Evolutionary conservation across 2,329 filamentous ascomycete species (phyloP), one percentile per base, ranked within the genome.

Genomic region (Colletotrichum limetticola): DNA sequence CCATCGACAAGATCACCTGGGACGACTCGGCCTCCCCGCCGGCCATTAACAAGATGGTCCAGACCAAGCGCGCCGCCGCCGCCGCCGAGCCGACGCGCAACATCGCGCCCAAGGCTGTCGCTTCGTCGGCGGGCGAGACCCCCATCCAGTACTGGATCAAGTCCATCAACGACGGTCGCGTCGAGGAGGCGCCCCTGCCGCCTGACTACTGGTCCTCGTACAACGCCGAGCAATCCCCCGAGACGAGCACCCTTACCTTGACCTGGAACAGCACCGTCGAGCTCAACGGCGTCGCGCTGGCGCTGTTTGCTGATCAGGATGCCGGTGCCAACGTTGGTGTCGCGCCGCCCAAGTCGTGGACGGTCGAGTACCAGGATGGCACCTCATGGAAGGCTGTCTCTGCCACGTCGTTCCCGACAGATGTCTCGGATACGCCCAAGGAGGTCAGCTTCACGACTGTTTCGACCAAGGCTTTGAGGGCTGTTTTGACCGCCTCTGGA

Each of bases 161-260:
- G 16, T 76, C 81, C 14, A 72, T 82, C 60, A 81, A 83, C 70
- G 81, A 83, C 64, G 79, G 74, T 22, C 74, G 75, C 56, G 76
- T 83, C 30, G 77, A 78, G 52, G 60, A 71, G 58, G 79, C 76
- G 24, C 81, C 82, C 5, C 76, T 83, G 8, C 82, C 81, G 46
- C 81, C 82, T 3, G 82, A 83, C 71, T 83, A 83, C 75, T 83
- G 82, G 82, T 76, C 74, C 64, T 82, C 80, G 8, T 83, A 80
- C 72, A 76, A 74, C 19, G 80, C 76, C 5, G 76, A 79, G n/a
- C 65, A 60, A 52, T 82, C 81, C 5, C 82, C 81, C 1, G 66
- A 75, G 67, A 75, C 58, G n/a, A 80, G 74, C 72, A 78, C 76
- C 5, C 76, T 83, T 57, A 79, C 77, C 4, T 79, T 80, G 56